These are phyloP conservation scores for Cucurbita argyrosperma DNA, from an alignment of 306 rosid genomes.

Conservation along the genomic window DNA sequence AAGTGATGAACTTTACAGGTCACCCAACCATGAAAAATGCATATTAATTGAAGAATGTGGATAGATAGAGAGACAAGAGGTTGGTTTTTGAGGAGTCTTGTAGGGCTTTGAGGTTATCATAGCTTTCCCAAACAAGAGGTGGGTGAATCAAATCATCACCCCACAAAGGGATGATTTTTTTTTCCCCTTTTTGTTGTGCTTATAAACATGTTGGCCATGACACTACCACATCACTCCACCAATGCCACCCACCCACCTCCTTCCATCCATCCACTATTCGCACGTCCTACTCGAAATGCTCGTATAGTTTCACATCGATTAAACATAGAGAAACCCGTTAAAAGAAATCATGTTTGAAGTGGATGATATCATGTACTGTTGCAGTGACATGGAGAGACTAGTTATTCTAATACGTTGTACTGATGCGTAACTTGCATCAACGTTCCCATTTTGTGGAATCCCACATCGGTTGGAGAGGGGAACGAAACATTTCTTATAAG, in stretches of 20 bases:
- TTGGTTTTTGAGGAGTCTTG: conserved; percentile 2
- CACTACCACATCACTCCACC: background rate
- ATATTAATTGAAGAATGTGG: background rate
- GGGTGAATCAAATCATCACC: conserved; percentile 3
- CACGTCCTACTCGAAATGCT: too few relatives aligned
- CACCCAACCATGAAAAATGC: conserved; percentile 2
- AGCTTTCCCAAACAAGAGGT: conserved; percentile 9
- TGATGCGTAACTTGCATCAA: conserved; percentile 38
- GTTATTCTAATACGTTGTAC: conserved; percentile 15
- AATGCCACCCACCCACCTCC: background rate
- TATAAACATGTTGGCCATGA: background rate
- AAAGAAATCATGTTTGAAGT: background rate
- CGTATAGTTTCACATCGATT: background rate
- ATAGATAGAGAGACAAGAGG: background rate
- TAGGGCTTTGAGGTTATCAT: conserved; percentile 20
- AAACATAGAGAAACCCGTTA: too few relatives aligned
- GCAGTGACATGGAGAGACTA: background rate
- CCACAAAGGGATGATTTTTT: background rate
- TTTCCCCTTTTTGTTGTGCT: background rate
- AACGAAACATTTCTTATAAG: too few relatives aligned
- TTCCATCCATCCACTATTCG: background rate
- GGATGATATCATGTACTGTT: background rate
- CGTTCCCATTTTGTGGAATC: background rate
- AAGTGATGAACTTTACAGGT: conserved; percentile 16
- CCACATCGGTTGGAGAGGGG: too few relatives aligned